Evolutionary conservation across 129 eudicot species (phyloP), one percentile per base, ranked within the genome.

Genomic region (Heracleum sosnowskyi): DNA sequence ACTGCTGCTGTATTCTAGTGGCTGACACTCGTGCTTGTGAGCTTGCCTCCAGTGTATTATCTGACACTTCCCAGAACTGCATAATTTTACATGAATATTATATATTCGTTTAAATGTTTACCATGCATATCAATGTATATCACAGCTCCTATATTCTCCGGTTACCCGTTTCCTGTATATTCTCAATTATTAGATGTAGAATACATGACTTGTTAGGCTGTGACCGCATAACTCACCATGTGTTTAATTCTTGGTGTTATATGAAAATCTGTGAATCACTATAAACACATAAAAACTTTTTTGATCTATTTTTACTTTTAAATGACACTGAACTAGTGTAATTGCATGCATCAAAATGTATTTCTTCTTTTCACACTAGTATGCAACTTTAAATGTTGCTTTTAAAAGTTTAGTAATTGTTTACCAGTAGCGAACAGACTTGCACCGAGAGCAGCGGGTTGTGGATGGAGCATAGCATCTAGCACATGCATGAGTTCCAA

Each of bases 11-110:
- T 79, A 63, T 62, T 81, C 96, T 81, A 87, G 69, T 77, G 77
- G 90, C 60, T 82, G 93, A 81, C 98, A 94, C 79, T 91, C 97
- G 1, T 85, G 92, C 83, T 90, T 94, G 87, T 94, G 98, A 84
- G 86, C 91, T 80, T 84, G 89, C 84, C 98, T 88, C 98, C 98
- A 94, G 75, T 94, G 98, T 77, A 88, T 79, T 85, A 94, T 94
- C 77, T 94, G 98, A 81, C 97, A 91, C 87, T 86, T 94, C 76
- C 98, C 97, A 76, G 98, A 93, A 84, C 98, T 93, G 88, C 89
- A 85, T 31, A 57, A 69, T 5, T 42, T 64, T 12, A 31, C 15
- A 4, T 31, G 24, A 31, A 66, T 31, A 13, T 66, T 31, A 31
- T 15, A 31, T 66, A 15, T 16, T 28, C 12, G 24, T 66, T 7